Evolutionary conservation across 1,139 yeast species (phyloP).

Genomic region (Yamadazyma blattariae): DNA sequence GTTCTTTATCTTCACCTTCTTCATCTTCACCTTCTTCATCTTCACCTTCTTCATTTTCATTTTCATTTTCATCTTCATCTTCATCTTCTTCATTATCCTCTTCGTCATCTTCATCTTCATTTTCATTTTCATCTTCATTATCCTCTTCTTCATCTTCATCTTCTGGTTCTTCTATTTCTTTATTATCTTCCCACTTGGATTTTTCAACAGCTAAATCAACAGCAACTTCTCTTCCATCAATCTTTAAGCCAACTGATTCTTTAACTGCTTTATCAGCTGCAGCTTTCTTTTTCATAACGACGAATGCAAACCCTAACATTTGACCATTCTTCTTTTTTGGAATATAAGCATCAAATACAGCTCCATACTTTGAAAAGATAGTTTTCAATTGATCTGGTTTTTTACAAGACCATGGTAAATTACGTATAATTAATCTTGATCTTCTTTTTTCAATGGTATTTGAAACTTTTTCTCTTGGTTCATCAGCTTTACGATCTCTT

Average conservation of each 20-base stretch:
- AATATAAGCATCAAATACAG: constrained; percentile 83
- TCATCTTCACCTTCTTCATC: constrained; percentile 27
- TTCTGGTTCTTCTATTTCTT: constrained; percentile 40
- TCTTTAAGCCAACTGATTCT: constrained; percentile 67
- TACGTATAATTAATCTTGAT: constrained; percentile 84
- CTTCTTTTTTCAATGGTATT: constrained; percentile 56
- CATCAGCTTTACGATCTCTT: constrained; percentile 66
- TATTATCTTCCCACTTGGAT: constrained; percentile 63
- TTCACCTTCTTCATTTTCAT: constrained; percentile 29
- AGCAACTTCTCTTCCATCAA: constrained; percentile 89
- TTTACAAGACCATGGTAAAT: constrained; percentile 94
- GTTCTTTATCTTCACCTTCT: constrained; percentile 18
- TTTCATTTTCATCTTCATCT: constrained; percentile 27
- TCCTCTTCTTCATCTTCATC: constrained; percentile 30
- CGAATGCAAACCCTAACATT: constrained; percentile 94
- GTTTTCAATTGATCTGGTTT: constrained; percentile 70
- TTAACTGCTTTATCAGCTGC: constrained; percentile 84
- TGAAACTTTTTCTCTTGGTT: constrained; percentile 20
- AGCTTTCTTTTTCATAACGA: constrained; percentile 77
- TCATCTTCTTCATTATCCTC: constrained; percentile 23
- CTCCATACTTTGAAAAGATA: constrained; percentile 74
- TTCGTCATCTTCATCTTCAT: constrained; percentile 21
- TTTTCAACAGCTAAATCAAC: constrained; percentile 93
- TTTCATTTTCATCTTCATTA: constrained; percentile 23
- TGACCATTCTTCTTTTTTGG: constrained; percentile 87